Evolutionary conservation across 805 yeast genomes (phyloP), one percentile per base, ranked within the genome.

Genomic region (Kazachstania taianensis): DNA sequence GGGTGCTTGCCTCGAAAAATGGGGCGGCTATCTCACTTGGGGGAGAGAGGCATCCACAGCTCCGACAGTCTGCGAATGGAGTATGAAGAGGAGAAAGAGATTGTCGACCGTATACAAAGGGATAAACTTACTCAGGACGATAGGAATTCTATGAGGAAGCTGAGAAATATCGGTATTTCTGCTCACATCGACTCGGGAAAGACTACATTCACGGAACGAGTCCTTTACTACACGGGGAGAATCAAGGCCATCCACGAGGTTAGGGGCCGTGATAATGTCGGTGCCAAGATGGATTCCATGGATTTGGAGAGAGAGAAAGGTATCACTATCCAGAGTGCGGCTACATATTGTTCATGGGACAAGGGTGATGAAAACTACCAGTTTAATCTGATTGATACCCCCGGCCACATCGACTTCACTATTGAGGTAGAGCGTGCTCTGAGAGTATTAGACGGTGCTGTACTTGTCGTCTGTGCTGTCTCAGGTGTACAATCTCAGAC

Each of bases 221-320:
- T 92, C 22, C 65, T 92, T 50, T 92, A 74, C 64, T 92, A 92
- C 59, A 92, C 98, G 2, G 98, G 98, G 41, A 75, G 98, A 57
- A 92, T 92, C 61, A 84, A 87, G 56, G 94, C 94, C 20, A 89
- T 87, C 52, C 97, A 87, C 55, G 97, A 87, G 62, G 96, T 83
- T 31, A 73, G 98, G 59, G 98, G 98, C 32, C 76, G 92, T 53
- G 98, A 92, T 59, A 79, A 86, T 47, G 97, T 92, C 40, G 99
- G 99, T 42, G 99, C 99, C 38, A 92, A 87, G 66, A 92, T 92
- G 99, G 98, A 92, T 62, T 89, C 87, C 42, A 92, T 92, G 98
- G 98, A 92, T 50, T 70, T 92, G 48, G 98, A 92, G 65, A 78
- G 98, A 59, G 98, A 92, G 62, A 92, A 92, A 59, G 98, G 98